Evolutionary conservation across 345 rosid species (phyloP).

Genomic region (Citrus mangshanensis): DNA sequence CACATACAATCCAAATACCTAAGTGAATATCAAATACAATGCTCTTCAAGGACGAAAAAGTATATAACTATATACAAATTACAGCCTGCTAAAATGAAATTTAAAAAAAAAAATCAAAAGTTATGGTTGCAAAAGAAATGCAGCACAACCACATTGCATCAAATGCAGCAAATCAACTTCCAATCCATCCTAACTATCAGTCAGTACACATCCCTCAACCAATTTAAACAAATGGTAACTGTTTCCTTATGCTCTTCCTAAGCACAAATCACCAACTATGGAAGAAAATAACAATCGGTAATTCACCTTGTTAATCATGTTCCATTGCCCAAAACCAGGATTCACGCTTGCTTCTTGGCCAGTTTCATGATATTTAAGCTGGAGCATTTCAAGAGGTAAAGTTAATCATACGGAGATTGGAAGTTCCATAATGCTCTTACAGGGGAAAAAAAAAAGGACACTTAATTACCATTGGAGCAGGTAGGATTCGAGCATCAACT

Average conservation of each 20-base stretch:
- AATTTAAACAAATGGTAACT: neutral
- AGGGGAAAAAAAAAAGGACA: neutral
- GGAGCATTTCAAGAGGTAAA: neutral
- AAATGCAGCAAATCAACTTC: neutral
- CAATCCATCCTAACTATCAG: neutral
- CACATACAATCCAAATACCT: neutral
- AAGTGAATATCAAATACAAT: neutral
- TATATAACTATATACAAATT: neutral
- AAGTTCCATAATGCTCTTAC: neutral
- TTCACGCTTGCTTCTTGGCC: conserved; percentile 43
- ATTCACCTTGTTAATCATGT: conserved; percentile 69
- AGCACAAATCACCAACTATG: neutral
- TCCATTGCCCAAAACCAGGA: conserved; percentile 74
- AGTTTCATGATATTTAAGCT: conserved; percentile 70
- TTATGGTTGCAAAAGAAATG: neutral
- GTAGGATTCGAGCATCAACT: conserved; percentile 65
- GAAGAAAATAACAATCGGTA: neutral
- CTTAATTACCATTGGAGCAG: conserved; percentile 53
- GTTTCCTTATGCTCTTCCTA: neutral
- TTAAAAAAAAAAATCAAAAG: neutral
- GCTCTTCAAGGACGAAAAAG: neutral
- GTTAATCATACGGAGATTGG: neutral
- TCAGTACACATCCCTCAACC: neutral
- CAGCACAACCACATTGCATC: neutral
- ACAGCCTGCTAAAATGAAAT: neutral